Conservation (phyloP, 768 basidiomycete genomes). For the Agaricus sinodeliciosus region DNA sequence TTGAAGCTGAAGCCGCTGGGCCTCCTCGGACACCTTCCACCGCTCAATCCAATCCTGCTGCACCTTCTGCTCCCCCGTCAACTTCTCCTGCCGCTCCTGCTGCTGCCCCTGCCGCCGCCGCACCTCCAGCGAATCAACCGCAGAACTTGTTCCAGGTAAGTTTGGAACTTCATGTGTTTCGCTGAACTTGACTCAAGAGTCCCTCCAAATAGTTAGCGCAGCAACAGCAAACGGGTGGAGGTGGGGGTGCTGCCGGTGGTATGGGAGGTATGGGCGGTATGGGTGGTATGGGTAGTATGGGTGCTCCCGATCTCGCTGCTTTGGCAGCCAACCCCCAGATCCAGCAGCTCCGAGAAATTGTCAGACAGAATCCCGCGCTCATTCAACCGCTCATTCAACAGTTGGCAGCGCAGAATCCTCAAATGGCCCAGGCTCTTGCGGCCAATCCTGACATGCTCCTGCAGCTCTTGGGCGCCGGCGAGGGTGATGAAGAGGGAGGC, state of each 20-base stretch:
- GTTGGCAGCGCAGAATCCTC: not conserved
- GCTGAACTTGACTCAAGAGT: not conserved
- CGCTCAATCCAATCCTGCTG: conserved; percentile 19
- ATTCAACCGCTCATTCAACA: conserved; percentile 51
- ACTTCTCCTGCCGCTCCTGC: conserved; percentile 29
- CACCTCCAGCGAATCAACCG: conserved; percentile 36
- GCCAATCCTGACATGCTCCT: conserved; percentile 67
- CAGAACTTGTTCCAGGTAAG: conserved; percentile 86
- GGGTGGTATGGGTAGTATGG: conserved; percentile 3
- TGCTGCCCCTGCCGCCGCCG: conserved; percentile 29
- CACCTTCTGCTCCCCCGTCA: conserved; percentile 24
- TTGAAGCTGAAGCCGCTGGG: conserved; percentile 44
- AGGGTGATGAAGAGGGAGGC: conserved; percentile 32
- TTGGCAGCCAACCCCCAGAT: conserved; percentile 62
- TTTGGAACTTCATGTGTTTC: not conserved
- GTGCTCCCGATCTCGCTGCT: conserved; percentile 36
- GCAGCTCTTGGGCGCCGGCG: conserved; percentile 48
- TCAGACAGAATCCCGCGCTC: conserved; percentile 69
- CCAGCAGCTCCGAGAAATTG: conserved; percentile 63
- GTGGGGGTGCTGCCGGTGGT: conserved; percentile 19
- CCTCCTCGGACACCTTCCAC: conserved; percentile 25
- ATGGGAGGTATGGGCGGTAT: conserved; percentile 23
- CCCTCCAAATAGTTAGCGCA: conserved; percentile 53
- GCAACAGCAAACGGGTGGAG: conserved; percentile 41
- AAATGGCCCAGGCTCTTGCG: conserved; percentile 30